Base-by-base conservation (phyloP, 2,329 filamentous ascomycete species). In the Phoma herbarum region DNA sequence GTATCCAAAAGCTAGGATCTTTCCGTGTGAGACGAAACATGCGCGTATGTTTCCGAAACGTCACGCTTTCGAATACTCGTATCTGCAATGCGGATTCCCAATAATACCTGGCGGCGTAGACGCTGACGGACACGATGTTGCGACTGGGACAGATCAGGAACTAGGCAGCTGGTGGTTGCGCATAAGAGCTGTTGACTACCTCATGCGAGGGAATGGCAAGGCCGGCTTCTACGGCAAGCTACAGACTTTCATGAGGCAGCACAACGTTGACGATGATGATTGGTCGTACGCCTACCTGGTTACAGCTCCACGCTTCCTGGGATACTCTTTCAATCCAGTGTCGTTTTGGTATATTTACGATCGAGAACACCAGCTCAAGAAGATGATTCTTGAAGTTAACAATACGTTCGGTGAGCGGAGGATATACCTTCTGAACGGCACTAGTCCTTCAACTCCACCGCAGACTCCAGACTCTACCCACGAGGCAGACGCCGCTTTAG, bases 301-400 rank as follows among this genome's bases (percentile, higher is more conserved):
- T 22, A 93, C 90, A 2, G 88, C 89, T 3, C 85, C 90, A 5
- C 83, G 83, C 28, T 89, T 92, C 60, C 73, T 91, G 6, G 87
- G 88, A 3, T 90, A 90, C 69, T 85, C 86, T 22, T 92, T 91
- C 76, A 93, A 92, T 66, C 89, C 89, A 0, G 88, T 90, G 2
- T 92, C 89, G 0, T 90, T 93, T 67, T 93, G 90, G 89, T 92
- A 92, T 64, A 82, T 93, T 2, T 93, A 93, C 71, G 84, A 86
- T 12, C 64, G 76, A 0, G 75, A 84, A 9, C 83, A 83, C 57
- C 75, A 82, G 6, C 79, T 93, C 14, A 83, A 81, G 23, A 87
- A 86, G 54, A 86, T 92, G 76, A 81, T 93, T 1, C 71, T 91
- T 1, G 90, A 93, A 72, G 88, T 92, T 44, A 91, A 91, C 75